Percentiles rank a stretch among this genome's conserved stretches.
Conservation (phyloP, 352 stramenopile species). For the Blastocystis sp. region DNA sequence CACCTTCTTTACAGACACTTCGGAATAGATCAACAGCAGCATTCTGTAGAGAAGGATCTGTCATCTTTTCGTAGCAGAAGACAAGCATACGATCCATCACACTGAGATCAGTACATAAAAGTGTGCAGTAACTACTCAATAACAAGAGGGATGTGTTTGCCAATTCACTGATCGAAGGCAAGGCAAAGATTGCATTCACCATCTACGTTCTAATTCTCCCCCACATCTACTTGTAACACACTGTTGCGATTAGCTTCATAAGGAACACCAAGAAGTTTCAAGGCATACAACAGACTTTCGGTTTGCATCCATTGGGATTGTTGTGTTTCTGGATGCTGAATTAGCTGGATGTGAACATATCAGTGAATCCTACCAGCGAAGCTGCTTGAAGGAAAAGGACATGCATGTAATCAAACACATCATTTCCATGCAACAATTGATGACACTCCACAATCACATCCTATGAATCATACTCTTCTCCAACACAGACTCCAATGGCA, state of each 20-base stretch:
- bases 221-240: not conserved
- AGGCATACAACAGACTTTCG: slow-evolving; percentile 1
- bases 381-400: not conserved
- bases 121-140: not conserved
- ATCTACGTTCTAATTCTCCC: not conserved
- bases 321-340: not conserved
- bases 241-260: not conserved
- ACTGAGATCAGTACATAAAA: not conserved
- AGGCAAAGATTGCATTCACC: not conserved
- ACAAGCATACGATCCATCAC: not conserved
- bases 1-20: slow-evolving; percentile 1
- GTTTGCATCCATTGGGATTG: not conserved
- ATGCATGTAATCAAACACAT: not conserved
- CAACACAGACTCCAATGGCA: not conserved
- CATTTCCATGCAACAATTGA: not conserved
- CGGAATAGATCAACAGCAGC: not conserved
- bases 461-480: not conserved
- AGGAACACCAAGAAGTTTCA: not conserved
- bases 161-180: not conserved
- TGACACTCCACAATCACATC: not conserved
- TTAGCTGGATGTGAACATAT: not conserved
- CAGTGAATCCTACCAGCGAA: not conserved
- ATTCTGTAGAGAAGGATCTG: not conserved
- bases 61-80: not conserved
- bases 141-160: not conserved